Percentiles rank a stretch among this genome's conserved stretches.
Conservation (phyloP, 495 filamentous ascomycete species). For the Penicillium manginii region DNA sequence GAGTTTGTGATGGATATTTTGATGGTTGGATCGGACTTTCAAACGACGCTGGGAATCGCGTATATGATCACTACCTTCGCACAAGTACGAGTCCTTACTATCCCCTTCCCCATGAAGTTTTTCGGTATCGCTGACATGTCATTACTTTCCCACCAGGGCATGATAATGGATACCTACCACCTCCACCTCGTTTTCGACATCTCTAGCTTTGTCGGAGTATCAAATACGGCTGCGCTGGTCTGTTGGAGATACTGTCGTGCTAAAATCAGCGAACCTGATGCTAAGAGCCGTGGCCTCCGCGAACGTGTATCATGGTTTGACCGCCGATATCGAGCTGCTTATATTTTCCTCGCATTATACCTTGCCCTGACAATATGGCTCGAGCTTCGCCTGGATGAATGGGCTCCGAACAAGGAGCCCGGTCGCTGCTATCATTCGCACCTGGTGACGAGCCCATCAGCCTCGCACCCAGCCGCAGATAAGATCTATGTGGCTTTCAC, state of each 20-base stretch:
- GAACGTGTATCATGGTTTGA: constrained; percentile 15
- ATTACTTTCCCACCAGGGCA: neutral
- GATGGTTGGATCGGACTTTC: constrained; percentile 41
- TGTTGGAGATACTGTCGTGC: constrained; percentile 34
- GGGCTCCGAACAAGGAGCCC: constrained; percentile 25
- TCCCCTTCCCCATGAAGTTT: neutral
- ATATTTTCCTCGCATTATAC: constrained; percentile 32
- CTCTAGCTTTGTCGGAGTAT: constrained; percentile 40
- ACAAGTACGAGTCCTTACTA: neutral
- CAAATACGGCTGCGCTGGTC: constrained; percentile 39
- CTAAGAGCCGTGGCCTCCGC: neutral
- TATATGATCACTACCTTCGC: constrained; percentile 35
- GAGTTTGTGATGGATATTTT: constrained; percentile 37
- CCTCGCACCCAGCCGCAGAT: constrained; percentile 30
- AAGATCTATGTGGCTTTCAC: constrained; percentile 36
- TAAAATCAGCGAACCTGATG: constrained; percentile 11
- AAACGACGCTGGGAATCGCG: constrained; percentile 25
- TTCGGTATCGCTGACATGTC: neutral
- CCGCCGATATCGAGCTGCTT: constrained; percentile 33
- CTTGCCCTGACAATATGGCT: constrained; percentile 37
- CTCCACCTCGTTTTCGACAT: constrained; percentile 41
- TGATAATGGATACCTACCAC: constrained; percentile 37
- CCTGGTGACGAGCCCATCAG: constrained; percentile 19
- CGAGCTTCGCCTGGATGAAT: constrained; percentile 31
- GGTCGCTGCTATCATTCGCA: constrained; percentile 35